A percentile compares a stretch with the other conserved stretches of the same genome.
phyloP scores from a whole-genome alignment of 257 asterid species.

The Salvia splendens region DNA sequence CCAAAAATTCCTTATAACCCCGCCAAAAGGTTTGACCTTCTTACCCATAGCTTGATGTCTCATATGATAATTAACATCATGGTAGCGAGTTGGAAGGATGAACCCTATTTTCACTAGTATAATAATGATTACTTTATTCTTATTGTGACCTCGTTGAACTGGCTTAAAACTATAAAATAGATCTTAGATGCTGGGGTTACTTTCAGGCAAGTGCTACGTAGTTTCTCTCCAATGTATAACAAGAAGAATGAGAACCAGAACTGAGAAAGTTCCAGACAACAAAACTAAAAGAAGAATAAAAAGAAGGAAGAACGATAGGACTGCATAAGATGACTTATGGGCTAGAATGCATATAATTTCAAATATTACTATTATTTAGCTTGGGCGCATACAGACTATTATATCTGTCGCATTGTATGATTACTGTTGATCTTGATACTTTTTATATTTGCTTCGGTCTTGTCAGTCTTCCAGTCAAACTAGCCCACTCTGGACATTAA shows the following conservation, averaged over 20 bases:
- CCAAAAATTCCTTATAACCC: conserved; percentile 41
- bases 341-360: not conserved
- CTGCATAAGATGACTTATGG: not conserved
- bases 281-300: no score
- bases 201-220: conserved; percentile 12
- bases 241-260: not conserved
- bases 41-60: conserved; percentile 23
- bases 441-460: not conserved
- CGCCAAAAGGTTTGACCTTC: conserved; percentile 45
- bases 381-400: not conserved
- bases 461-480: not conserved
- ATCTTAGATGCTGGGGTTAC: conserved; percentile 6
- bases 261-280: no score
- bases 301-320: not conserved
- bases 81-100: conserved; percentile 30
- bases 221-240: not conserved
- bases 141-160: not conserved
- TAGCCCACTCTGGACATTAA: not conserved
- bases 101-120: not conserved
- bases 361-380: not conserved
- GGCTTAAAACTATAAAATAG: conserved; percentile 10
- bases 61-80: conserved; percentile 24
- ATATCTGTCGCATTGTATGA: not conserved
- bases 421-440: not conserved
- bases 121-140: no score